Evolutionary conservation across 2,329 filamentous ascomycete genomes (phyloP), one percentile per base, ranked within the genome.

Genomic region (Fusarium sambucinum): DNA sequence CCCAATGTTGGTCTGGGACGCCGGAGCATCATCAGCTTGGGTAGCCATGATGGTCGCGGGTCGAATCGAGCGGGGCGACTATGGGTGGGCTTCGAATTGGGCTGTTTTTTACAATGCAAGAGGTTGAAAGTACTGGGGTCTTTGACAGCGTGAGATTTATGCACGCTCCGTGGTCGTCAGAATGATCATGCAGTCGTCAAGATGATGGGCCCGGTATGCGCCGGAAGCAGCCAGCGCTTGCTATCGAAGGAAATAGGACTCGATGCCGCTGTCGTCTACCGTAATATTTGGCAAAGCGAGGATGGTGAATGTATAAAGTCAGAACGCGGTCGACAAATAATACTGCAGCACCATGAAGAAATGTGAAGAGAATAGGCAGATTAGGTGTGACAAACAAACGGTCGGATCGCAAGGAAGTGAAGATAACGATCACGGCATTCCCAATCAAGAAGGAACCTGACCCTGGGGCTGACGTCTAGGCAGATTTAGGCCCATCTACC

Each of bases 401-500:
- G 38, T 37, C 60, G 61, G 60, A 66, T 69, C 66, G 46, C 42
- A 41, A 59, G 52, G 56, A 45, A 55, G 45, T 64, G 55, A 66
- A 69, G 66, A 69, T 69, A 65, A 65, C 54, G 47, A 65, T 64
- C 60, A 69, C 63, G 62, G 62, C 62, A 67, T 55, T 58, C 66
- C 66, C 47, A 59, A 69, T 69, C 52, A 41, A 66, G 66, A 69
- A 69, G 66, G 60, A 62, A 67, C 51, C 55, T 66, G 65, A 62
- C 57, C 61, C 62, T 59, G 55, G 55, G 42, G 56, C 57, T 68
- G 66, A 69, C 66, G 50, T 66, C 66, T 63, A 68, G 66, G 61
- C 66, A 66, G 40, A 52, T 62, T 56, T 63, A 56, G 63, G 63
- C 25, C 56, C 53, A 59, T 63, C 37, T 54, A 54, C 66, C 66